Evolutionary conservation across 176 grass and related monocot genomes (phyloP).

Genomic region (Ensete glaucum): DNA sequence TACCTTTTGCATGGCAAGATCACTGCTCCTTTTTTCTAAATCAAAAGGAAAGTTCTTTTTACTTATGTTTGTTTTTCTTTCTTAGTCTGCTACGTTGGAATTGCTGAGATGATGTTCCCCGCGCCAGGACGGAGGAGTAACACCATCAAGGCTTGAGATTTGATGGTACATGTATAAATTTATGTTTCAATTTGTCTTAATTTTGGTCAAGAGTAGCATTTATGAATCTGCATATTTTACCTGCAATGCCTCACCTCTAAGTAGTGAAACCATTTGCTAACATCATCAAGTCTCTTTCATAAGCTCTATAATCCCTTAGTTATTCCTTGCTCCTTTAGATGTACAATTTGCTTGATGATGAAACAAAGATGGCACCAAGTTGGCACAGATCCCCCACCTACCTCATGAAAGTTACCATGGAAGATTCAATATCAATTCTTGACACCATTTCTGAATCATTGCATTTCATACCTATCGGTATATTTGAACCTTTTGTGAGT

Average conservation of each 20-base stretch:
- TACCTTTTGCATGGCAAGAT: not conserved
- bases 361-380: not conserved
- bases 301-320: too few species aligned
- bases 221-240: too few species aligned
- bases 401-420: not conserved
- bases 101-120: too few species aligned
- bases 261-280: too few species aligned
- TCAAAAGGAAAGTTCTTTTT: not conserved
- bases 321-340: not conserved
- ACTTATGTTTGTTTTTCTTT: too few species aligned
- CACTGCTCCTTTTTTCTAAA: not conserved
- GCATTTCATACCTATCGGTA: not conserved
- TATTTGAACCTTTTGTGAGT: too few species aligned
- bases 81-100: too few species aligned
- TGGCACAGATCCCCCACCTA: not conserved
- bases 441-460: not conserved
- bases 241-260: too few species aligned
- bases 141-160: not conserved
- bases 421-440: not conserved
- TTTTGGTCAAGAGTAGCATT: too few species aligned
- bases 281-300: too few species aligned
- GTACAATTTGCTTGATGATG: not conserved
- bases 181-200: not conserved
- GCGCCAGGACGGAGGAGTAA: not conserved
- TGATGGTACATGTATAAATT: not conserved